Conservation (phyloP, 1,139 yeast species). For the Arxiozyma telluris region DNA sequence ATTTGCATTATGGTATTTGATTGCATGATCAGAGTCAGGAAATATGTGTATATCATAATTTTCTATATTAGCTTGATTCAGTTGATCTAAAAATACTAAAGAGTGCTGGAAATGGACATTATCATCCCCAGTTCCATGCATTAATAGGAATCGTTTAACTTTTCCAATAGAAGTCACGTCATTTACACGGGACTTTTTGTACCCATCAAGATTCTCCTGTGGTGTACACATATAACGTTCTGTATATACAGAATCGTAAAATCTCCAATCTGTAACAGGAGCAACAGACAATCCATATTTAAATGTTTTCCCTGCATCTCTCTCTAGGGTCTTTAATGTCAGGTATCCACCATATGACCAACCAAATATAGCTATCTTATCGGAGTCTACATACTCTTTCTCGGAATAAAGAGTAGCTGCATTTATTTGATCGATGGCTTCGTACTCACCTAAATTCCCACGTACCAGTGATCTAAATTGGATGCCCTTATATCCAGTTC, state of each 20-base stretch:
- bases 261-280: slow-evolving; percentile 71
- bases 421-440: slow-evolving; percentile 59
- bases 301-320: slow-evolving; percentile 51
- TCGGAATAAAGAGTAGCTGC: slow-evolving; percentile 55
- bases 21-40: slow-evolving; percentile 73
- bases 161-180: slow-evolving; percentile 39
- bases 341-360: slow-evolving; percentile 81
- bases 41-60: slow-evolving; percentile 67
- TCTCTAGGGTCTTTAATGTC: slow-evolving; percentile 64
- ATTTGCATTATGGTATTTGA: slow-evolving; percentile 62
- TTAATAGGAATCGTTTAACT: slow-evolving; percentile 51
- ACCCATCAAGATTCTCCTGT: slow-evolving; percentile 50
- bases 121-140: slow-evolving; percentile 80
- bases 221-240: slow-evolving; percentile 74
- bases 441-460: slow-evolving; percentile 57
- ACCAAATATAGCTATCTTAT: slow-evolving; percentile 66
- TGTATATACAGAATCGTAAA: slow-evolving; percentile 69
- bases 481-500: slow-evolving; percentile 63
- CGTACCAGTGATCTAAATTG: slow-evolving; percentile 55
- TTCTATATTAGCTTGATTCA: slow-evolving; percentile 50
- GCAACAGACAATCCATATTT: slow-evolving; percentile 71
- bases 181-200: slow-evolving; percentile 44
- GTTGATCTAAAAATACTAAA: slow-evolving; percentile 51
- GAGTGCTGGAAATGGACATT: slow-evolving; percentile 74
- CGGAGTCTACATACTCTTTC: slow-evolving; percentile 47